Percentiles rank a stretch among this genome's conserved stretches.
Evolutionary conservation across 345 rosid genomes (phyloP).

Genomic region (Kernera saxatilis): DNA sequence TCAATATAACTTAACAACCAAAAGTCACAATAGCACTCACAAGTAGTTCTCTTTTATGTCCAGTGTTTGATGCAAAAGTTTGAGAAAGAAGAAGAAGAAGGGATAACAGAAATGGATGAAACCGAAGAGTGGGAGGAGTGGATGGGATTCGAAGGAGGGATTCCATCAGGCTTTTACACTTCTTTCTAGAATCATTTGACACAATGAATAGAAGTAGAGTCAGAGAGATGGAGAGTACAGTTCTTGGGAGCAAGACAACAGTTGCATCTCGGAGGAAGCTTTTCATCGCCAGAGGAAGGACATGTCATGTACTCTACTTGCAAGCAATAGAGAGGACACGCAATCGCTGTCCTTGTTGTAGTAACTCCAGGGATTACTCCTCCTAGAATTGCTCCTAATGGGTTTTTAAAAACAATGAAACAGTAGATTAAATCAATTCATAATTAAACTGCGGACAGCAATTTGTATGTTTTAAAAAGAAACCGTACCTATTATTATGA

Average conservation of each 20-base stretch:
- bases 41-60: not conserved
- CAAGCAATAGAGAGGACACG: slow-evolving; percentile 39
- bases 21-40: not conserved
- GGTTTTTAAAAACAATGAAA: not conserved
- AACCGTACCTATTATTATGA: not conserved
- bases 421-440: not conserved
- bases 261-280: slow-evolving; percentile 41
- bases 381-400: slow-evolving; percentile 6
- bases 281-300: slow-evolving; percentile 28
- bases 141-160: slow-evolving; percentile 31
- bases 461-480: not conserved
- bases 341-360: not conserved
- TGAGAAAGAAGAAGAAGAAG: slow-evolving; percentile 20
- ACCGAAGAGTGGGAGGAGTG: slow-evolving; percentile 24
- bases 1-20: not conserved
- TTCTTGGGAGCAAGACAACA: slow-evolving; percentile 49
- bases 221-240: slow-evolving; percentile 48
- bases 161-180: slow-evolving; percentile 10
- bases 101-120: slow-evolving; percentile 1
- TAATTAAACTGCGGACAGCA: not conserved
- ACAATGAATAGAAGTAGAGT: slow-evolving; percentile 30
- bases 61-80: slow-evolving; percentile 30
- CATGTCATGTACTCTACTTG: slow-evolving; percentile 49
- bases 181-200: slow-evolving; percentile 6
- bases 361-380: slow-evolving; percentile 1